Base-by-base conservation (phyloP, 345 rosid genomes). In the Moricandia arvensis region DNA sequence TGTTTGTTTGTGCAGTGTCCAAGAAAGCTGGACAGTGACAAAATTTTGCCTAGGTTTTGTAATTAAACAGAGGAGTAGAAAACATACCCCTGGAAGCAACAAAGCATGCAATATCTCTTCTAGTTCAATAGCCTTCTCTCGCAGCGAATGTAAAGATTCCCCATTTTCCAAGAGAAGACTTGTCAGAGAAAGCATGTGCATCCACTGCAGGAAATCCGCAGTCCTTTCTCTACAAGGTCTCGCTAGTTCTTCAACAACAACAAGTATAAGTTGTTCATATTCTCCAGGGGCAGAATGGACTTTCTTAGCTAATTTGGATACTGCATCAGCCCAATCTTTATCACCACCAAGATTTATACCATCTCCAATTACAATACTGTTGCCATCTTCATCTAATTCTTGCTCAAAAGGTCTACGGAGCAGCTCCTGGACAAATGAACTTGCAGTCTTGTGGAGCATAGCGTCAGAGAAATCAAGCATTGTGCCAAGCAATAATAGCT, bases 391-490 rank as follows among this genome's bases (percentile, higher is more conserved):
- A 78, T 89, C 97, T 26, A 82, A 64, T 74, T 92, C 96, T 83
- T 88, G 80, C 77, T 95, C 96, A 74, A 87, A 87, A 51, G 93
- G 91, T 71, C 78, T 88, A 72, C 71, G 88, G 73, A 95, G 80
- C 27, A 95, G 82, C 55, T 90, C 90, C 83, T 57, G 84, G 71
- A 95, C 90, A 84, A 92, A 92, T 58, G 89, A 79, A 81, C 91
- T 81, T 38, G 94, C 97, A 66, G 79, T 81, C 79, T 87, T 92
- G 80, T 91, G 85, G 83, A 88, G 89, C 80, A 93, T 85, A 31
- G 88, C 84, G 83, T 95, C 99, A 69, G 99, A 95, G 84, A 89
- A 92, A 73, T 95, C 97, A 68, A 95, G 93, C 91, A 89, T 84
- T 67, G 86, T 79, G 13, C 99, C 97, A 63, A 92, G 88, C 86